Percentiles rank a stretch among this genome's conserved stretches.
Conservation (phyloP, 805 yeast species). For the Candida sithepensis region DNA sequence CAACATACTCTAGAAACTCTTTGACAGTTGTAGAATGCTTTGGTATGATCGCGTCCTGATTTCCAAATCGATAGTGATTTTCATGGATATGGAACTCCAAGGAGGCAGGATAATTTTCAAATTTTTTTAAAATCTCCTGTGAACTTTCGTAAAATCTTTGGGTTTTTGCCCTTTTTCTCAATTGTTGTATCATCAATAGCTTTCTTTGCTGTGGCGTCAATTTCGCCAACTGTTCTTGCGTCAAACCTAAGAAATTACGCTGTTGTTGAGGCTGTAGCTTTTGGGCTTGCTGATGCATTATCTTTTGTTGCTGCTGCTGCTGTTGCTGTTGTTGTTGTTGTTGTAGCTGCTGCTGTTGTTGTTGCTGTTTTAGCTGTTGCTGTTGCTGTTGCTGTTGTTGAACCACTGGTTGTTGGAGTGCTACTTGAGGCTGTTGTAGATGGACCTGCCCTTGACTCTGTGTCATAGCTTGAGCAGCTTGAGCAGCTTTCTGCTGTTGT, state of each 20-base stretch:
- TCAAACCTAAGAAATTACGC: constrained; percentile 22
- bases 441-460: background rate
- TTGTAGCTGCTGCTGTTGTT: constrained; percentile 12
- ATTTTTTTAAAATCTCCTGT: constrained; percentile 71
- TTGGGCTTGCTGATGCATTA: constrained; percentile 8
- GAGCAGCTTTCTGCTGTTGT: constrained; percentile 3
- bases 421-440: background rate
- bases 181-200: constrained; percentile 37
- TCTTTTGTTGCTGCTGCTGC: constrained; percentile 19
- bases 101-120: constrained; percentile 73
- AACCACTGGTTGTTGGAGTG: background rate
- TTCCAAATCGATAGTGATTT: constrained; percentile 87
- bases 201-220: constrained; percentile 40
- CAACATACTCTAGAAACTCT: constrained; percentile 75
- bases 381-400: constrained; percentile 17
- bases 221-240: constrained; percentile 30
- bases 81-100: constrained; percentile 88
- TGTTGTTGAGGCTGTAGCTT: constrained; percentile 12
- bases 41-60: constrained; percentile 82
- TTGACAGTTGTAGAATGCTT: constrained; percentile 73
- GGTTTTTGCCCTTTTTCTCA: constrained; percentile 42
- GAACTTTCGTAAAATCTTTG: constrained; percentile 66
- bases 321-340: background rate
- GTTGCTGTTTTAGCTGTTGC: constrained; percentile 12
- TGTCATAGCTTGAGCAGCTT: constrained; percentile 6